Conservation (phyloP, 139 green algal genomes). For the Chlamydomonas applanata region DNA sequence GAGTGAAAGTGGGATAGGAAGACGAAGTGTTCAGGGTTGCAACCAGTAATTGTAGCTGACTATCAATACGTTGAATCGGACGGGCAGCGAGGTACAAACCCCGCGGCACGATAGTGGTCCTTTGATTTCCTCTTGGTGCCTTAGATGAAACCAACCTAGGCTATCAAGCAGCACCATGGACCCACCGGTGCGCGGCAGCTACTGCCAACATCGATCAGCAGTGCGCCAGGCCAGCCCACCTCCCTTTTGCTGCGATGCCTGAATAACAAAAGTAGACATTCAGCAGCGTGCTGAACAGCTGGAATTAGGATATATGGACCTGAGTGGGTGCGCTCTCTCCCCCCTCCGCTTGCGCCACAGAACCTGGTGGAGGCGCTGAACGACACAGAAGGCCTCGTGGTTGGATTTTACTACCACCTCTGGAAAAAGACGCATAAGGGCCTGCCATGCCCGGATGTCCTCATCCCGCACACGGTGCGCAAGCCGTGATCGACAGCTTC, state of each 20-base stretch:
- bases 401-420: constrained; percentile 37
- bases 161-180: too few species aligned
- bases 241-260: background rate
- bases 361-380: background rate
- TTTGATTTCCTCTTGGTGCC: too few species aligned
- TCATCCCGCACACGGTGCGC: constrained; percentile 35
- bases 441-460: constrained; percentile 29
- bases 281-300: background rate
- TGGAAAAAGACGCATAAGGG: constrained; percentile 37
- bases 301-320: background rate
- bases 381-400: constrained; percentile 28
- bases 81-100: too few species aligned
- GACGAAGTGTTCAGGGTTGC: too few species aligned
- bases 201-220: too few species aligned
- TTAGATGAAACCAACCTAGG: too few species aligned
- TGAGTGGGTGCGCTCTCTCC: background rate
- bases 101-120: too few species aligned
- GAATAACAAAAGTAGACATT: too few species aligned
- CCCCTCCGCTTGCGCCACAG: background rate
- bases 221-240: background rate
- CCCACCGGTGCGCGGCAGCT: too few species aligned
- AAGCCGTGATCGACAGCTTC: background rate
- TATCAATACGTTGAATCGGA: too few species aligned
- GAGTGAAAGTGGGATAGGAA: too few species aligned
- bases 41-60: too few species aligned